phyloP scores from a whole-genome alignment of 2,329 filamentous ascomycete species.

The Graphiopsis chlorocephala region DNA sequence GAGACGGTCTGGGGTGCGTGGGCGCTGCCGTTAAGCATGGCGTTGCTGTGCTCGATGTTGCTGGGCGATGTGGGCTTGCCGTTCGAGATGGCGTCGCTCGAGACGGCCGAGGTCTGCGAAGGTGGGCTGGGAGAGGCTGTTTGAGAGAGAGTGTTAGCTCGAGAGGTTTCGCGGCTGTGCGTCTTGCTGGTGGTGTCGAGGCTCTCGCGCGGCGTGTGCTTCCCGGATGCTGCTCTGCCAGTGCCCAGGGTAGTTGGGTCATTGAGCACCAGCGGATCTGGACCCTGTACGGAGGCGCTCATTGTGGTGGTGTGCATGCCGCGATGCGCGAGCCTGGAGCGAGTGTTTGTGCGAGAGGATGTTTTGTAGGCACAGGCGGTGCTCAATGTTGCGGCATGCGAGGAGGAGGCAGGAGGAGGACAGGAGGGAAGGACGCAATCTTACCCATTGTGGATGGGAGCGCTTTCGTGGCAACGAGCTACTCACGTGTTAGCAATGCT shows the following conservation, averaged over 20 bases:
- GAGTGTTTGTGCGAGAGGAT: conserved; percentile 22
- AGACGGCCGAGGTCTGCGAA: conserved; percentile 47
- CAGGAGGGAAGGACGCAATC: conserved; percentile 18
- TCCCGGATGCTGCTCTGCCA: conserved; percentile 21
- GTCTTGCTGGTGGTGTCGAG: conserved; percentile 21
- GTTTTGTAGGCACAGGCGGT: conserved; percentile 21
- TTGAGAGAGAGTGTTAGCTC: conserved; percentile 39
- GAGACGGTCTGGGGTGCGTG: conserved; percentile 57
- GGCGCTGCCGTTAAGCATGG: conserved; percentile 51
- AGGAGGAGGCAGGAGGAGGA: conserved; percentile 11
- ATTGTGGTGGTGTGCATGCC: conserved; percentile 17
- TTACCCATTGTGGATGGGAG: conserved; percentile 31
- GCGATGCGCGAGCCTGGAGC: conserved; percentile 15
- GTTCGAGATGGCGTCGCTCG: conserved; percentile 41
- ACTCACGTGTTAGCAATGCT: not conserved
- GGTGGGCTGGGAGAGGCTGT: conserved; percentile 38
- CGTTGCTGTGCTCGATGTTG: conserved; percentile 57
- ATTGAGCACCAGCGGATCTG: conserved; percentile 18
- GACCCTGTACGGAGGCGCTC: conserved; percentile 15
- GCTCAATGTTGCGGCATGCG: conserved; percentile 19
- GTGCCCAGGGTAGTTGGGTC: conserved; percentile 16
- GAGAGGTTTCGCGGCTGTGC: conserved; percentile 19
- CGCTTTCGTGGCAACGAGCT: conserved; percentile 1
- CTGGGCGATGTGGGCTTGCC: conserved; percentile 53
- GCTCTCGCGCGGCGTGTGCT: conserved; percentile 24